These are phyloP conservation scores for Lactarius indigo DNA, from an alignment of 768 basidiomycete genomes.

Conservation along the genomic window DNA sequence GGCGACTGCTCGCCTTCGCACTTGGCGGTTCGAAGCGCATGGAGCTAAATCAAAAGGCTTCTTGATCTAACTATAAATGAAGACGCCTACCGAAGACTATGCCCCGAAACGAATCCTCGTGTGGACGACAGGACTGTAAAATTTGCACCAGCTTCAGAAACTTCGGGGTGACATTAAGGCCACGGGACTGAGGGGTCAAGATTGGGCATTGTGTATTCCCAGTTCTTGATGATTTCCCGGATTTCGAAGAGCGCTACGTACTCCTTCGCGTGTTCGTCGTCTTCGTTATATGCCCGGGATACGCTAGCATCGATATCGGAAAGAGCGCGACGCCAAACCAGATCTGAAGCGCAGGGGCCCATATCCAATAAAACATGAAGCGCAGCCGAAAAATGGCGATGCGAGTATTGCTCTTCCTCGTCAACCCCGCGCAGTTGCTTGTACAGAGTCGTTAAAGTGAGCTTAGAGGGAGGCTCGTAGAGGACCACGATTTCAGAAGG, in stretches of 20 bases:
- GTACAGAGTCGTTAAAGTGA: slow-evolving; percentile 41
- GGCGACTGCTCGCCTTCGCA: slow-evolving; percentile 52
- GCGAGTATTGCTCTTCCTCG: slow-evolving; percentile 37
- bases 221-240: slow-evolving; percentile 50
- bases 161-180: slow-evolving; percentile 69
- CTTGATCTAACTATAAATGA: slow-evolving; percentile 1
- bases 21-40: slow-evolving; percentile 35
- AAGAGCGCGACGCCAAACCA: slow-evolving; percentile 60
- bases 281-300: slow-evolving; percentile 27
- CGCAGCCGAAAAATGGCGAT: slow-evolving; percentile 45
- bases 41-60: not conserved
- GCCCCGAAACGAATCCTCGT: slow-evolving; percentile 59
- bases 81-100: slow-evolving; percentile 53
- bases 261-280: slow-evolving; percentile 38
- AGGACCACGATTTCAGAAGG: slow-evolving; percentile 53
- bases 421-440: slow-evolving; percentile 47
- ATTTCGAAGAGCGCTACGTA: slow-evolving; percentile 26
- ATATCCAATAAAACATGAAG: slow-evolving; percentile 48
- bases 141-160: slow-evolving; percentile 58
- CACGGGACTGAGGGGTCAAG: slow-evolving; percentile 49
- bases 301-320: slow-evolving; percentile 36
- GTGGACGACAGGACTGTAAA: slow-evolving; percentile 50
- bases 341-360: slow-evolving; percentile 65
- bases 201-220: slow-evolving; percentile 63
- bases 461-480: slow-evolving; percentile 42